Conservation (phyloP, 352 stramenopile species). For the Phytophthora citrophthora region DNA sequence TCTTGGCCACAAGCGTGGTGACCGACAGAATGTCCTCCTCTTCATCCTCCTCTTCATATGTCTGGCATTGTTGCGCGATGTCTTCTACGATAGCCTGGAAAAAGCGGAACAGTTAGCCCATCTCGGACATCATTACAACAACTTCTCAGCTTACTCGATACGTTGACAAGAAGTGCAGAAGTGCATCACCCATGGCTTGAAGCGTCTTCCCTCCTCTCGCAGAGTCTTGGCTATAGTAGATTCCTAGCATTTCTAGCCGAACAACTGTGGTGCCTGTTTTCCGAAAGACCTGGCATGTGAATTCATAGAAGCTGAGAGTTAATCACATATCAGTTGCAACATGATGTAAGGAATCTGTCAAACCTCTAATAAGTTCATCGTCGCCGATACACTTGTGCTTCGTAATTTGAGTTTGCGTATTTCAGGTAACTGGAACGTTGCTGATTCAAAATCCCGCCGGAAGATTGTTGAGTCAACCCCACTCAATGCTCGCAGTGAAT, state of each 20-base stretch:
- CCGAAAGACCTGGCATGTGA: slow-evolving; percentile 45
- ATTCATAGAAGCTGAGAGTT: background rate
- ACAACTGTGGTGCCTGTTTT: slow-evolving; percentile 59
- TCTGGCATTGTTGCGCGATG: slow-evolving; percentile 26
- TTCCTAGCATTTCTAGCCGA: slow-evolving; percentile 66
- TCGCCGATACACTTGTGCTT: slow-evolving; percentile 44
- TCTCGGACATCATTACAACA: background rate
- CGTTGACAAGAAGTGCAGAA: slow-evolving; percentile 53
- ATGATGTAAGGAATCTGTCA: background rate
- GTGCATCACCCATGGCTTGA: slow-evolving; percentile 61
- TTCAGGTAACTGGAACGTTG: slow-evolving; percentile 52
- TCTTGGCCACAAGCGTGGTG: slow-evolving; percentile 41
- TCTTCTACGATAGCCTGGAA: slow-evolving; percentile 25
- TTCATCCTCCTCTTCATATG: slow-evolving; percentile 11
- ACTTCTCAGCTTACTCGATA: slow-evolving; percentile 51
- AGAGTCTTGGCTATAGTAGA: slow-evolving; percentile 71
- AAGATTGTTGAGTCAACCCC: slow-evolving; percentile 74
- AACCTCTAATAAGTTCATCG: slow-evolving; percentile 60
- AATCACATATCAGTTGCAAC: background rate
- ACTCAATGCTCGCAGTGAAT: slow-evolving; percentile 60
- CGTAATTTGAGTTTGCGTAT: slow-evolving; percentile 49
- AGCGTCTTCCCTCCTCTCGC: slow-evolving; percentile 65
- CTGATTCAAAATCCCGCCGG: slow-evolving; percentile 42
- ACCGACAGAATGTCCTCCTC: slow-evolving; percentile 30
- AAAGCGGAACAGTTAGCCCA: slow-evolving; percentile 12